phyloP scores from a whole-genome alignment of 768 basidiomycete genomes.

The Leccinum incarnatum region DNA sequence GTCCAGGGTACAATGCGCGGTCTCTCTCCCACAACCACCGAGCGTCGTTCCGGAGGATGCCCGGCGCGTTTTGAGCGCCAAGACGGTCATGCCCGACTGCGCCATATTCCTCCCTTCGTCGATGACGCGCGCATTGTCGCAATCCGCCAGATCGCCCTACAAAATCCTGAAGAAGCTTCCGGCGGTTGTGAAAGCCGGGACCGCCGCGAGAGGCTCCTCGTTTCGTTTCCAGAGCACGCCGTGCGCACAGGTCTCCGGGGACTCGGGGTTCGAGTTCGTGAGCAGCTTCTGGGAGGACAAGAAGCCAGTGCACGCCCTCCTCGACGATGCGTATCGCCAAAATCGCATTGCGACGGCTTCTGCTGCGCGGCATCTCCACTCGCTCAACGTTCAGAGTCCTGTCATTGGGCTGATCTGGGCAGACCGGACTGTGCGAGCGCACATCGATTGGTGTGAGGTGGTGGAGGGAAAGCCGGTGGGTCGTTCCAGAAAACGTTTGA shows the following conservation, averaged over 20 bases:
- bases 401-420: constrained; percentile 57
- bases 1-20: constrained; percentile 44
- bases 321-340: constrained; percentile 55
- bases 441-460: constrained; percentile 51
- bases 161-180: constrained; percentile 44
- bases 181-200: constrained; percentile 35
- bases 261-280: constrained; percentile 49
- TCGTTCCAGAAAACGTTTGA: background rate
- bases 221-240: constrained; percentile 53
- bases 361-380: constrained; percentile 48
- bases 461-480: constrained; percentile 36
- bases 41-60: constrained; percentile 27
- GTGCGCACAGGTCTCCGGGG: constrained; percentile 44
- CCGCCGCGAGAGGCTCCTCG: constrained; percentile 40
- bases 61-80: constrained; percentile 42
- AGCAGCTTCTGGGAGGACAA: constrained; percentile 62
- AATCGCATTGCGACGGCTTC: constrained; percentile 56
- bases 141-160: constrained; percentile 44
- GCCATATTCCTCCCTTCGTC: constrained; percentile 44
- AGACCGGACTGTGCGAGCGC: constrained; percentile 49
- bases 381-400: constrained; percentile 43
- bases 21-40: constrained; percentile 48
- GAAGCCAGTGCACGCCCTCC: constrained; percentile 47
- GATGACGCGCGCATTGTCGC: constrained; percentile 40
- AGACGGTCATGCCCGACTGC: constrained; percentile 49